Conservation (phyloP, 2,329 filamentous ascomycete species). For the Nothophoma quercina region DNA sequence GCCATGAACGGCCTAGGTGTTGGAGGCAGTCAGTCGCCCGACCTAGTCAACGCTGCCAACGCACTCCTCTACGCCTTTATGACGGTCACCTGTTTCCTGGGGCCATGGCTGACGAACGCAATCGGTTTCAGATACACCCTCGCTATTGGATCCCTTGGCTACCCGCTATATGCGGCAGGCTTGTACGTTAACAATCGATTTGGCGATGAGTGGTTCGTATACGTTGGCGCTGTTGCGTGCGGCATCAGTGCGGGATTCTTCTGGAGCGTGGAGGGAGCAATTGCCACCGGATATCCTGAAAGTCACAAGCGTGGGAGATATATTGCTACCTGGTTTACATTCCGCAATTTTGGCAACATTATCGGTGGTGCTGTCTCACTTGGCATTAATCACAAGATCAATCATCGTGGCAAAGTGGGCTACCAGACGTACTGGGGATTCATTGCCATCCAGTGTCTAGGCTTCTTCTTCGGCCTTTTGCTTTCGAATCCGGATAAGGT, state of each 20-base stretch:
- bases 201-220: neutral
- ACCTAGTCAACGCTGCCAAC: neutral
- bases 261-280: neutral
- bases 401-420: neutral
- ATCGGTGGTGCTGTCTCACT: neutral
- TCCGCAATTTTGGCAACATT: neutral
- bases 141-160: neutral
- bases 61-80: neutral
- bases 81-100: neutral
- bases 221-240: neutral
- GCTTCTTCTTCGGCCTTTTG: neutral
- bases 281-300: neutral
- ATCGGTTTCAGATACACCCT: neutral
- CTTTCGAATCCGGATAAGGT: slow-evolving; percentile 1
- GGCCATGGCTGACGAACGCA: neutral
- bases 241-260: neutral
- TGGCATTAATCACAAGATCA: neutral
- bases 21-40: neutral
- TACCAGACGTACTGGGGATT: neutral
- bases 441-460: neutral
- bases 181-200: neutral
- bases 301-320: neutral
- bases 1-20: neutral
- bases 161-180: neutral
- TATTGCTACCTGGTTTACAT: neutral